These are phyloP conservation scores for Solanum tarijense DNA, from an alignment of 257 asterid genomes.

Conservation along the genomic window DNA sequence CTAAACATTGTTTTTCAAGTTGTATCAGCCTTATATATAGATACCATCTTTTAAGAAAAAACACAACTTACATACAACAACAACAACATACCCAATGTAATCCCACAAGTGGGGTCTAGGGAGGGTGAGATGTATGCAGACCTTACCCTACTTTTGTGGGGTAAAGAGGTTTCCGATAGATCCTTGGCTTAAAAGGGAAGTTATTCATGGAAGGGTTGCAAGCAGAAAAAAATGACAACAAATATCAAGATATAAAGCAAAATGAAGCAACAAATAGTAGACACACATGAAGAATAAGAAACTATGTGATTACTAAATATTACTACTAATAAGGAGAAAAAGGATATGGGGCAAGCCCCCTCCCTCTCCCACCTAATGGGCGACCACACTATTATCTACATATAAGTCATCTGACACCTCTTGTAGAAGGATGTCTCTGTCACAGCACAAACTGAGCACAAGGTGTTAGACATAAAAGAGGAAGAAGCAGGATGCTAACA, in stretches of 20 bases:
- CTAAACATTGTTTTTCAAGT: background rate
- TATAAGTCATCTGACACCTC: background rate
- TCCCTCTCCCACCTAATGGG: background rate
- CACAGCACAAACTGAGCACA: background rate
- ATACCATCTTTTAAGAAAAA: background rate
- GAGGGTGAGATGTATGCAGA: background rate
- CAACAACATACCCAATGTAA: background rate
- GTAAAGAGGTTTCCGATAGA: background rate
- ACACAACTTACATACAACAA: background rate
- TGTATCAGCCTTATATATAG: background rate
- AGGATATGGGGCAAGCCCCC: background rate
- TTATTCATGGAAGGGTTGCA: background rate
- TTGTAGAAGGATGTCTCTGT: background rate
- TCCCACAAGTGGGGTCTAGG: background rate
- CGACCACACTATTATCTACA: background rate
- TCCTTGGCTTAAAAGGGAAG: background rate
- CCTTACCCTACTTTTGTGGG: background rate
- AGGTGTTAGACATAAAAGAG: background rate
- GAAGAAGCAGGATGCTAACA: background rate
- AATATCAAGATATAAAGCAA: background rate
- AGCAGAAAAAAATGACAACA: background rate
- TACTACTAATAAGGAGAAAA: background rate
- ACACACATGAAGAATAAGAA: background rate
- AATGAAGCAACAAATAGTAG: background rate
- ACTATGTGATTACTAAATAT: background rate